phyloP scores from a whole-genome alignment of 2,329 filamentous ascomycete species.

The Orbilia ellipsospora region DNA sequence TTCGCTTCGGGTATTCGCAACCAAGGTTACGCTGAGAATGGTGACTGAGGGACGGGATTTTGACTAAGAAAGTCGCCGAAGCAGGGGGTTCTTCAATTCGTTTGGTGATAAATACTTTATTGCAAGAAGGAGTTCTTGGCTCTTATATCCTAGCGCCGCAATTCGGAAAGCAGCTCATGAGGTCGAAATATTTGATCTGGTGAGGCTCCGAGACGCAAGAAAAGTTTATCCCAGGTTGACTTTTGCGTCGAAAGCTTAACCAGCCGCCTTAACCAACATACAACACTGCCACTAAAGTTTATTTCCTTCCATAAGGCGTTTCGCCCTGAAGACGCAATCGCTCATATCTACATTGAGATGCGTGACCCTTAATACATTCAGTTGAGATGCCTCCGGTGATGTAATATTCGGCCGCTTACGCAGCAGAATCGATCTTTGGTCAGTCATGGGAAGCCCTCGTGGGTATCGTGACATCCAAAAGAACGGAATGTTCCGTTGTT shows the following conservation, averaged over 20 bases:
- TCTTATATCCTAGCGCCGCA: constrained; percentile 12
- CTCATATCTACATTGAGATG: background rate
- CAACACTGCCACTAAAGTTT: constrained; percentile 45
- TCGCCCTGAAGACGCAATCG: background rate
- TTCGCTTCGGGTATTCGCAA: background rate
- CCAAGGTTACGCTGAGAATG: constrained; percentile 21
- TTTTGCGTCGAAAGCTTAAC: constrained; percentile 32
- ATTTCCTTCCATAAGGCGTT: constrained; percentile 1
- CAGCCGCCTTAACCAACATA: constrained; percentile 24
- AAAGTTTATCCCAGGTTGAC: constrained; percentile 40
- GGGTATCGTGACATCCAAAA: constrained; percentile 32
- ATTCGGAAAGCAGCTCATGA: constrained; percentile 39
- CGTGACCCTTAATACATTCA: background rate
- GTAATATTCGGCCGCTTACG: constrained; percentile 3
- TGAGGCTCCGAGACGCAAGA: constrained; percentile 40
- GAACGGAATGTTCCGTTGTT: constrained; percentile 22
- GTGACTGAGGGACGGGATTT: background rate
- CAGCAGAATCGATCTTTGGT: background rate
- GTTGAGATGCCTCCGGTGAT: constrained; percentile 15
- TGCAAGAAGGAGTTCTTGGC: background rate
- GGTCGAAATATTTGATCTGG: background rate
- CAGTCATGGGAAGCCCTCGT: constrained; percentile 31
- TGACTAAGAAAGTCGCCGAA: constrained; percentile 29
- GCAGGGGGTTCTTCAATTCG: too few relatives aligned
- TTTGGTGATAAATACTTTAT: too few relatives aligned